phyloP scores from a whole-genome alignment of 495 filamentous ascomycete genomes.

The Choiromyces venosus region DNA sequence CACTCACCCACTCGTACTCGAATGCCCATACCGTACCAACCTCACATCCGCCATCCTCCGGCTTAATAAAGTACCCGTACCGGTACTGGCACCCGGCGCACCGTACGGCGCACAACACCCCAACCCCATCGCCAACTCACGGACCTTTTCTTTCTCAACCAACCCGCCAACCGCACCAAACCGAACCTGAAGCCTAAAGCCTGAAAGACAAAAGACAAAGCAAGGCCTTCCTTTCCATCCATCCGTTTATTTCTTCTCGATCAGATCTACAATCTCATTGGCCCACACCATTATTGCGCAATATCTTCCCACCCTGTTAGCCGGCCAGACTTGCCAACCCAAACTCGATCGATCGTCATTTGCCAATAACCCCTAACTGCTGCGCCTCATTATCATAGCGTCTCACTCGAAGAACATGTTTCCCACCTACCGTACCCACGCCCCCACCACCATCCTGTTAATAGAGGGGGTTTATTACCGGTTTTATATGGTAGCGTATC shows the following conservation, averaged over 20 bases:
- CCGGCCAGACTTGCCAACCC: too few species aligned
- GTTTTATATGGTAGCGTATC: too few species aligned
- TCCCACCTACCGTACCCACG: not conserved
- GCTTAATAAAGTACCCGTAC: not conserved
- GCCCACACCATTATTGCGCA: not conserved
- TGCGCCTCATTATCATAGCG: not conserved
- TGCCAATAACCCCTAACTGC: not conserved
- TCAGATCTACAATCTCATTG: not conserved
- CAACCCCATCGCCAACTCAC: too few species aligned
- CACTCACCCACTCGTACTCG: not conserved
- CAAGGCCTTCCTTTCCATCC: not conserved
- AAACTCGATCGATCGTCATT: not conserved
- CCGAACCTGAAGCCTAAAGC: not conserved
- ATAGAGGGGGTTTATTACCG: too few species aligned
- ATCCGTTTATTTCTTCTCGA: not conserved
- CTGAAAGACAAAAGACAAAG: not conserved
- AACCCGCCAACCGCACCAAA: too few species aligned
- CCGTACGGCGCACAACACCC: not conserved
- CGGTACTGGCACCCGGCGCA: not conserved
- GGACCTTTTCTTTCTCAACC: too few species aligned
- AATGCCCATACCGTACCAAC: too few species aligned
- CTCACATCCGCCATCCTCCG: not conserved
- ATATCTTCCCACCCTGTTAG: not conserved
- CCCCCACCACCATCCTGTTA: not conserved
- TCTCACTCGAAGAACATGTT: not conserved